phyloP scores from a whole-genome alignment of 139 green algal genomes.

The Choricystis sp. region DNA sequence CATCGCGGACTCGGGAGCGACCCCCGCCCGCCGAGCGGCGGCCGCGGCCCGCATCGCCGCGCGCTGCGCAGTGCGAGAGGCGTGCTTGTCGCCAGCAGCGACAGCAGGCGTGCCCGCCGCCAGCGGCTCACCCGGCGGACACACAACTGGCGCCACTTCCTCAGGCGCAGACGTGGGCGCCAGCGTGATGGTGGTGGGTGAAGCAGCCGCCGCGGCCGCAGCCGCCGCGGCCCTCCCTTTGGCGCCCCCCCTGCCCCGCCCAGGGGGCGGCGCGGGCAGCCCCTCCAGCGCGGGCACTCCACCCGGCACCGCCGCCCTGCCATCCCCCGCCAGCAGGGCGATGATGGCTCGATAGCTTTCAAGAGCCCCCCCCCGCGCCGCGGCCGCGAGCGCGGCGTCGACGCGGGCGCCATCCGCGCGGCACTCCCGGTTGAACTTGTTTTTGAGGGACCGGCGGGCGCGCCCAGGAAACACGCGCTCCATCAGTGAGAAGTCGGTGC shows the following conservation, averaged over 20 bases:
- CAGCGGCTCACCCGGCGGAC: too few relatives aligned
- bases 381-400: not conserved
- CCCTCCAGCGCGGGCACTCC: not conserved
- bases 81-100: too few relatives aligned
- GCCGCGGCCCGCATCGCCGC: too few relatives aligned
- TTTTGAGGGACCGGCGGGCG: slow-evolving; percentile 41
- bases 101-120: too few relatives aligned
- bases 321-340: not conserved
- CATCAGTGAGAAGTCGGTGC: slow-evolving; percentile 62
- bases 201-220: not conserved
- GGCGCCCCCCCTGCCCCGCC: too few relatives aligned
- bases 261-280: not conserved
- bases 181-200: too few relatives aligned
- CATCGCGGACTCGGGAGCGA: too few relatives aligned
- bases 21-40: too few relatives aligned
- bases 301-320: not conserved
- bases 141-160: too few relatives aligned
- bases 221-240: too few relatives aligned
- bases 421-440: slow-evolving; percentile 20
- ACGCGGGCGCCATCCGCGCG: not conserved
- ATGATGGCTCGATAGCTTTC: not conserved
- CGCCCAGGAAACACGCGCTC: slow-evolving; percentile 41
- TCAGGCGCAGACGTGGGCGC: not conserved
- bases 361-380: not conserved
- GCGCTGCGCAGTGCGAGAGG: too few relatives aligned